These are phyloP conservation scores for Symbiodinium natans DNA, from an alignment of 73 alveolate species.

Conservation along the genomic window DNA sequence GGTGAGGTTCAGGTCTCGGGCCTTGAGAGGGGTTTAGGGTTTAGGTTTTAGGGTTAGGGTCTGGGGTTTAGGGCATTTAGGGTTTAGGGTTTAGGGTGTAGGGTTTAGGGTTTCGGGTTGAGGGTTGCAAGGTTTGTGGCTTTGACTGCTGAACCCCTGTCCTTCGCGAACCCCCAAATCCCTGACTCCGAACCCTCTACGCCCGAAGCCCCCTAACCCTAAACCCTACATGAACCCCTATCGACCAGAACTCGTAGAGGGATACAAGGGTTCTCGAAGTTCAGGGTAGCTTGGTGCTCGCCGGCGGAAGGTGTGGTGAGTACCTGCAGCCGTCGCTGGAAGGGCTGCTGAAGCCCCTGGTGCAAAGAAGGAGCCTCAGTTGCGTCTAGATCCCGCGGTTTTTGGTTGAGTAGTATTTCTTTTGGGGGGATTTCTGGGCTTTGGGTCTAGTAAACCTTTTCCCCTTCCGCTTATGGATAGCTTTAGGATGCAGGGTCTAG, in stretches of 20 bases:
- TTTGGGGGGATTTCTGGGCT: no score
- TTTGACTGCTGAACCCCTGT: not conserved
- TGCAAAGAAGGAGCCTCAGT: not conserved
- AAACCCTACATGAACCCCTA: not conserved
- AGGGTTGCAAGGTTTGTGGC: not conserved
- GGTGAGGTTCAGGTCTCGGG: no score
- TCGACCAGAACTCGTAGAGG: no score
- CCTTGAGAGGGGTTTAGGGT: no score
- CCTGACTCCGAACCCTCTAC: not conserved
- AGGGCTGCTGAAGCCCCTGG: not conserved
- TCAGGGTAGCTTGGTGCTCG: not conserved
- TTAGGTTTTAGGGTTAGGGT: not conserved
- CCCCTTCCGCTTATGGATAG: no score
- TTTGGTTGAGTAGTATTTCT: no score
- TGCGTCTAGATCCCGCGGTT: not conserved
- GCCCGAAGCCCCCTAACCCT: not conserved
- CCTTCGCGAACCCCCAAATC: not conserved
- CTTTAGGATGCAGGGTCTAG: no score
- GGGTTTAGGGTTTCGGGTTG: not conserved
- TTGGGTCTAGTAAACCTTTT: no score
- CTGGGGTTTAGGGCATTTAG: not conserved
- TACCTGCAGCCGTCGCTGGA: constrained; percentile 1
- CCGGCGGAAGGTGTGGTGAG: not conserved
- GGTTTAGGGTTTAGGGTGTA: not conserved
- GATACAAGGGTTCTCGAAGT: not conserved